Evolutionary conservation across 192 early-diverging fungal genomes (phyloP).

Genomic region (Entomortierella parvispora): DNA sequence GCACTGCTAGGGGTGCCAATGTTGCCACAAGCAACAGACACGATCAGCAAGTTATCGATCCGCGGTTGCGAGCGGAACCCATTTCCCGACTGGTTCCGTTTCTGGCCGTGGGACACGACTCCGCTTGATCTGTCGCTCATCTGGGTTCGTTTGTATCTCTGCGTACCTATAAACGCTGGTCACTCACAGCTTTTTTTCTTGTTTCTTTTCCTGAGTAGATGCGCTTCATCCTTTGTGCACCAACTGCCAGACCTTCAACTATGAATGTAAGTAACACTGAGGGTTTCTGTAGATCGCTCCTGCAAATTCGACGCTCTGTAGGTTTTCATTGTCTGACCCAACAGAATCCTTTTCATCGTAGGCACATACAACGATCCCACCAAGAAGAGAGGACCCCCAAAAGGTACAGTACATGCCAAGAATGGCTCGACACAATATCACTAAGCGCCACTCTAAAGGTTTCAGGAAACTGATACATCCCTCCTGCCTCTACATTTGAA

Average conservation of each 20-base stretch:
- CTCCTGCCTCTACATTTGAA: neutral
- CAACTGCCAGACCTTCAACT: constrained; percentile 48
- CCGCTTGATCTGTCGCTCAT: constrained; percentile 2
- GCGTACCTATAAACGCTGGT: neutral
- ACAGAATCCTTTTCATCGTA: constrained; percentile 9
- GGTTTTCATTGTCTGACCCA: too few relatives aligned
- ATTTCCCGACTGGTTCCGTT: too few relatives aligned
- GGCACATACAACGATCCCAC: constrained; percentile 60
- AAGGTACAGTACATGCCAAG: constrained; percentile 50
- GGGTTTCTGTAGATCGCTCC: too few relatives aligned
- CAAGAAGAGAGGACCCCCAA: constrained; percentile 57
- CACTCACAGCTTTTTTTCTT: constrained; percentile 18
- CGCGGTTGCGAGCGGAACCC: too few relatives aligned
- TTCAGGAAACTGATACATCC: neutral
- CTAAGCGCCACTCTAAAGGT: constrained; percentile 33
- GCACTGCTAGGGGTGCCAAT: too few relatives aligned
- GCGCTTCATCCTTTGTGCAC: constrained; percentile 48
- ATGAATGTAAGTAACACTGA: constrained; percentile 42
- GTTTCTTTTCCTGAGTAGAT: constrained; percentile 28
- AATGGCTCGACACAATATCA: neutral
- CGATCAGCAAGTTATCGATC: too few relatives aligned
- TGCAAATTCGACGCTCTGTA: too few relatives aligned
- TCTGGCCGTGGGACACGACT: too few relatives aligned
- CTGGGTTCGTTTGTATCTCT: neutral
- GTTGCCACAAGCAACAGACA: too few relatives aligned